Base-by-base conservation (phyloP, 768 basidiomycete species). In the Boletus patriciae region DNA sequence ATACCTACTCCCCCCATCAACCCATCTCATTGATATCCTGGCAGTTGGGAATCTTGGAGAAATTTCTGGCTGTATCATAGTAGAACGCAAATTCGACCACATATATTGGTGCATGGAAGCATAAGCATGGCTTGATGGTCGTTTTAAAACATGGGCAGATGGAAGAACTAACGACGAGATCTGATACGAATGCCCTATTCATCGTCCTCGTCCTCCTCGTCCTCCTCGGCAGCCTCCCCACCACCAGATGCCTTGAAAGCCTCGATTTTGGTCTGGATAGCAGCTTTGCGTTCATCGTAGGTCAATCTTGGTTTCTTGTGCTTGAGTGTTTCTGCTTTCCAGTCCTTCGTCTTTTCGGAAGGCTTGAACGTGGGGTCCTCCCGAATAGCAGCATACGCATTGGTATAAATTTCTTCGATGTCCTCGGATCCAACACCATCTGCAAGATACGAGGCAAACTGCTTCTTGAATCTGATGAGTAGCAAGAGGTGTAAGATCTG, bases 381-480 rank as follows among this genome's bases (percentile, higher is more conserved):
- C 60, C 97, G 92, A 75, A 98, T 99, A 60, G 94, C 92, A 53
- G 92, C 88, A 77, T 97, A 92, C 3, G 92, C 95, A 68, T 88
- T 90, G 38, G 83, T 82, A 80, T 91, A 98, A 59, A 99, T 88
- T 72, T 98, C 97, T 74, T 98, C 93, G 2, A 98, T 93, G 68
- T 98, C 96, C 63, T 95, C 97, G 3, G 94, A 96, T 56, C 92
- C 92, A 66, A 99, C 76, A 63, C 87, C 97, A 73, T 97, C 94
- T 27, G 92, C 94, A 58, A 99, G 92, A 77, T 98, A 98, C 10
- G 86, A 83, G 4, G 97, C 71, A 77, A 98, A 98, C 71, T 97
- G 94, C 80, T 94, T 97, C 82, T 96, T 97, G 83, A 96, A 96
- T 67, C 92, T 93, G 60, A 29, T 42, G 6, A 48, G 40, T 34